These are phyloP conservation scores for Rhododendron vialii DNA, from an alignment of 148 eudicot genomes.

Conservation along the genomic window DNA sequence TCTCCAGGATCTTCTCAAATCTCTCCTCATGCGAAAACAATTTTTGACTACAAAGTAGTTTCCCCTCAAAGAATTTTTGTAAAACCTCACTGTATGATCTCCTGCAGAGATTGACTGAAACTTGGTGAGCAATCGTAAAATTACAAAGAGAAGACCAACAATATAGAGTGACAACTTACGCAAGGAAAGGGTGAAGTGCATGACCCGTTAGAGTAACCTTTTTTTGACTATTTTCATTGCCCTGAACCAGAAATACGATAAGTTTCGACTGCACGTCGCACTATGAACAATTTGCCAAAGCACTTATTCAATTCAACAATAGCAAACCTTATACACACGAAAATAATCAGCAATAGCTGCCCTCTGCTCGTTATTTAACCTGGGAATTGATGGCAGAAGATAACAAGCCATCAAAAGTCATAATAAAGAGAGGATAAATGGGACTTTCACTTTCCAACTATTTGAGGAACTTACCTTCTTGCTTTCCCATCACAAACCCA, in stretches of 20 bases:
- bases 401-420: constrained; percentile 6
- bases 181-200: constrained; percentile 73
- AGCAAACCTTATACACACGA: constrained; percentile 62
- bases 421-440: not conserved
- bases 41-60: constrained; percentile 51
- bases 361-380: constrained; percentile 84
- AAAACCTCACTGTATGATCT: constrained; percentile 77
- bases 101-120: constrained; percentile 39
- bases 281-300: constrained; percentile 1
- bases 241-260: constrained; percentile 33
- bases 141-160: not conserved
- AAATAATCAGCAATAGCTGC: constrained; percentile 76
- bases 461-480: constrained; percentile 53
- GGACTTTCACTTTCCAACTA: not conserved
- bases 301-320: not conserved
- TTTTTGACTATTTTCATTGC: constrained; percentile 61
- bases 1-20: constrained; percentile 77
- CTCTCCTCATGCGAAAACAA: constrained; percentile 64
- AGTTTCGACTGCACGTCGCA: not conserved
- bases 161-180: constrained; percentile 40
- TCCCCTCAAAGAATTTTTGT: constrained; percentile 54
- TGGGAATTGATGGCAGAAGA: constrained; percentile 22
- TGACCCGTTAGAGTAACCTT: constrained; percentile 55
- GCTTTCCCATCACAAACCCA: constrained; percentile 99
- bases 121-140: not conserved